Evolutionary conservation across 202 grass and related monocot species (phyloP), one percentile per base, ranked within the genome.

Genomic region (Saccharum hybrid): DNA sequence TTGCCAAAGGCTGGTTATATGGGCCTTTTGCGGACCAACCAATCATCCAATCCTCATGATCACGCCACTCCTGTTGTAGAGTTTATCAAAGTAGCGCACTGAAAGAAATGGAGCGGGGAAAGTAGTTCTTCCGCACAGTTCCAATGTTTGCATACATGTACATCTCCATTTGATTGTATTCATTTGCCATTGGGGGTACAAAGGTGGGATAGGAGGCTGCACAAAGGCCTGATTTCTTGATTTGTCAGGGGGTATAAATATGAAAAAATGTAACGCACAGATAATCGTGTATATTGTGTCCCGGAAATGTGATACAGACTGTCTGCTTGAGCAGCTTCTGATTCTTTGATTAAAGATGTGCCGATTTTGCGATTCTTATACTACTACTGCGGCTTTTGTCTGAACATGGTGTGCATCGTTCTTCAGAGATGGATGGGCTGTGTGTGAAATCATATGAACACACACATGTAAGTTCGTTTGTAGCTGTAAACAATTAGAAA

Each of bases 1-100:
- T 99, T 5, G 97, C 97, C 68, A 90, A 75, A 78, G 97, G 97
- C 72, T 99, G 97, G 97, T 45, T 99, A 37, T 86, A 94, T 16
- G 97, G 97, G 23, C 79, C 88, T 65, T 96, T 92, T 13, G 77
- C 91, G 0, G 86, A 92, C 39, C 96, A 92, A 76, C 86, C 97
- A 1, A 92, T 99, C 40, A 15, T 93, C 23, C 86, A 74, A 45
- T 87, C 84, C 40, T 88, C 69, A 0, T 91, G 86, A 90, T 81
- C 80, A 52, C 16, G 23, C 12, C 61, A 52, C 51, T 82, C 72
- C 18, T 78, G 67, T 51, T 84, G 77, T 88, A 88, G 72, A 76
- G 84, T 48, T 74, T 75, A 78, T 84, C 81, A 81, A 84, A 81
- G 76, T 84, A 81, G 89, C 33, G 65, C 57, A 51, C 76, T 13